phyloP scores from a whole-genome alignment of 2,329 filamentous ascomycete genomes.

The Neurospora crassa region DNA sequence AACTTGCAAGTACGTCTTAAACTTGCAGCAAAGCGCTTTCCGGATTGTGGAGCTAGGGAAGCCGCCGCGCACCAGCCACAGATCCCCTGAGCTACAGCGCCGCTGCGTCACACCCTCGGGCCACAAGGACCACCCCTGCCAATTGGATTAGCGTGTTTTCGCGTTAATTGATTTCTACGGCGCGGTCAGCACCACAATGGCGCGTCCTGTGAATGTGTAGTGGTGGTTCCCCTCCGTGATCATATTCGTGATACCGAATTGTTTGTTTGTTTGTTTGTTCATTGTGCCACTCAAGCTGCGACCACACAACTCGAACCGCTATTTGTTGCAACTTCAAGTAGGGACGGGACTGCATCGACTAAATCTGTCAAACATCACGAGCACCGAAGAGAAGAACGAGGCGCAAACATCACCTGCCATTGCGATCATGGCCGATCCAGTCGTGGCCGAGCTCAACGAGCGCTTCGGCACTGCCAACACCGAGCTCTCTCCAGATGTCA shows the following conservation, averaged over 20 bases:
- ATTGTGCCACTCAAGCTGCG: not conserved
- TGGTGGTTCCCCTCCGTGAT: not conserved
- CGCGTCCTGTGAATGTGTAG: constrained; percentile 1
- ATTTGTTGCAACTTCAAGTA: too few relatives aligned
- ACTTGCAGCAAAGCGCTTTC: not conserved
- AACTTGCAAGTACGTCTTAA: not conserved
- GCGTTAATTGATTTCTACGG: constrained; percentile 8
- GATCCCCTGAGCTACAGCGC: not conserved
- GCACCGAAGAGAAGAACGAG: not conserved
- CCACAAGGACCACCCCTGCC: not conserved
- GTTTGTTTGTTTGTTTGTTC: not conserved
- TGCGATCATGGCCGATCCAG: constrained; percentile 28
- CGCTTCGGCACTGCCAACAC: constrained; percentile 46
- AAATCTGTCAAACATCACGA: not conserved
- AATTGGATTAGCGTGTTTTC: constrained; percentile 3
- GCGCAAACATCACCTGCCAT: not conserved
- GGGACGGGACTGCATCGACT: not conserved
- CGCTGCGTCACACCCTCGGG: not conserved
- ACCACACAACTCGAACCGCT: not conserved
- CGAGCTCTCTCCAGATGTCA: constrained; percentile 65
- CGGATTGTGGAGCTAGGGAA: not conserved
- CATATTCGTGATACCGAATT: not conserved
- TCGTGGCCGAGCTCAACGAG: constrained; percentile 32
- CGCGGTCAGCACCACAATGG: constrained; percentile 8
- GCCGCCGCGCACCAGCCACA: not conserved